Evolutionary conservation across 371 early-diverging fungal genomes (phyloP).

Genomic region (Apophysomyces elegans): DNA sequence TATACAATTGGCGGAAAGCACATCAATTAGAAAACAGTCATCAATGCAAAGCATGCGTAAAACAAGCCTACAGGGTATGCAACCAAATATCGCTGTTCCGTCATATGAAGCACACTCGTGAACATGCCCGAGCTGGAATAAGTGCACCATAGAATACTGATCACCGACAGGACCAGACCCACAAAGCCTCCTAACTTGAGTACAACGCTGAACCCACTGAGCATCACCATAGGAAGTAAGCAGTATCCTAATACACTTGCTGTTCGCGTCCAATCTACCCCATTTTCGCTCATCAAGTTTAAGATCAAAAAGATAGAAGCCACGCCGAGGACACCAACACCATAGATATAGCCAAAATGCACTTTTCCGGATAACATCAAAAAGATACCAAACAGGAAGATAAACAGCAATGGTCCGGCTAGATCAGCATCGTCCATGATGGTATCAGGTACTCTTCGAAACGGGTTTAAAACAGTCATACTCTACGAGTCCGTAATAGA

Average conservation of each 20-base stretch:
- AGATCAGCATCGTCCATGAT: constrained; percentile 96
- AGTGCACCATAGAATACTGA: constrained; percentile 94
- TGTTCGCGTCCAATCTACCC: constrained; percentile 86
- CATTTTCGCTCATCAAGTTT: constrained; percentile 92
- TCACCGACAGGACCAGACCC: constrained; percentile 60
- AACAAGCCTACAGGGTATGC: constrained; percentile 96
- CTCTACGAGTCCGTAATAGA: constrained; percentile 45
- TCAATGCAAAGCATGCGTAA: constrained; percentile 93
- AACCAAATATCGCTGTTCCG: constrained; percentile 91
- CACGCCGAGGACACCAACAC: constrained; percentile 91
- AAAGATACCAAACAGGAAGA: constrained; percentile 88
- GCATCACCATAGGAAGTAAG: constrained; percentile 91
- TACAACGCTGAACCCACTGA: constrained; percentile 67
- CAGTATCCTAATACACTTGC: constrained; percentile 97
- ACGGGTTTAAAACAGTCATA: constrained; percentile 89
- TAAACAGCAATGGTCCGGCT: constrained; percentile 92
- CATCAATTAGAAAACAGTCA: constrained; percentile 82
- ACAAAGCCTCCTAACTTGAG: constrained; percentile 56
- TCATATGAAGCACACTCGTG: constrained; percentile 90
- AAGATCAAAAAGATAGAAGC: constrained; percentile 85
- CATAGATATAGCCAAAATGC: constrained; percentile 98
- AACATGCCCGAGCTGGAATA: constrained; percentile 95
- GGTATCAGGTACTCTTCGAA: constrained; percentile 82
- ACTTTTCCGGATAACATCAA: constrained; percentile 87
- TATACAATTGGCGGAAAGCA: not conserved